A percentile compares a stretch with the other conserved stretches of the same genome.
phyloP scores from a whole-genome alignment of 768 basidiomycete genomes.

The Agrocybe praecox region DNA sequence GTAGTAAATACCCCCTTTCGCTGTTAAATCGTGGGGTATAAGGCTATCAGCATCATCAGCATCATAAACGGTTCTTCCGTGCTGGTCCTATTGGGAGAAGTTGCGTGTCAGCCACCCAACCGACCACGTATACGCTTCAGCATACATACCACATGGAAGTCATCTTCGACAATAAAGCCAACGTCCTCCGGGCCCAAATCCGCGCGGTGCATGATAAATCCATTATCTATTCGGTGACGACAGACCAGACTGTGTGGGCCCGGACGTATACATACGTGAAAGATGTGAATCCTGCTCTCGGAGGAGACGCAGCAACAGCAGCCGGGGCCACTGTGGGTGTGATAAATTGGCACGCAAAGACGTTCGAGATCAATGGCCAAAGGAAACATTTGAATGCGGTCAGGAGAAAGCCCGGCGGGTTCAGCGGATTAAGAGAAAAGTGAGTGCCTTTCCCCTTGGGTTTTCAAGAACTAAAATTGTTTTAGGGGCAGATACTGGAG shows the following conservation, averaged over 20 bases:
- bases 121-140: background rate
- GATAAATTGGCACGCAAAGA: constrained; percentile 53
- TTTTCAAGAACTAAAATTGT: too few species aligned
- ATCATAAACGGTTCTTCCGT: background rate
- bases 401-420: constrained; percentile 37
- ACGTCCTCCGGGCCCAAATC: constrained; percentile 47
- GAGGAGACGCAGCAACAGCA: constrained; percentile 25
- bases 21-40: too few species aligned
- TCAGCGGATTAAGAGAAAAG: constrained; percentile 36
- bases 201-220: constrained; percentile 45
- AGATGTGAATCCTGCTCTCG: constrained; percentile 47
- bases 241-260: constrained; percentile 44
- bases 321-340: constrained; percentile 35
- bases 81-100: too few species aligned
- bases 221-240: constrained; percentile 43
- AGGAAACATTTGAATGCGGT: constrained; percentile 42
- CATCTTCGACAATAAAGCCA: constrained; percentile 51
- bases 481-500: constrained; percentile 43
- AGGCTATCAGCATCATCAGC: too few species aligned
- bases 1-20: too few species aligned
- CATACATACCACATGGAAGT: constrained; percentile 43
- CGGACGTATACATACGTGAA: constrained; percentile 45
- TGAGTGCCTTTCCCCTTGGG: too few species aligned
- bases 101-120: background rate
- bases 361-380: constrained; percentile 46